A percentile compares a stretch with the other conserved stretches of the same genome.
Evolutionary conservation across 164 flowering plant species (phyloP).

Genomic region (Houttuynia cordata): DNA sequence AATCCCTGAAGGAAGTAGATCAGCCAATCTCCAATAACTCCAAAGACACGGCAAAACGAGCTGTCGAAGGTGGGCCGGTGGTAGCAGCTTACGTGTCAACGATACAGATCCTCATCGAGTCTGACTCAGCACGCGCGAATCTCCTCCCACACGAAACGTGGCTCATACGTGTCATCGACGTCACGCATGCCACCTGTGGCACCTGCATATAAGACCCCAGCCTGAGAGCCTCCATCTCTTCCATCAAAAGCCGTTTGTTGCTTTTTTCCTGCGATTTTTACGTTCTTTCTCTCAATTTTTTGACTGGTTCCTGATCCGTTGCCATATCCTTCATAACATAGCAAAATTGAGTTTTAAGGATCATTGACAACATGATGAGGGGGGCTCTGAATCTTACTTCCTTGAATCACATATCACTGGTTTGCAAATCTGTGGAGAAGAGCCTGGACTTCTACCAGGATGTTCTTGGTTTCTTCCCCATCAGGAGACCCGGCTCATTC

Average conservation of each 20-base stretch:
- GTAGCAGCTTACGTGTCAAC: not conserved
- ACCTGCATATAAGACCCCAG: not conserved
- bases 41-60: no score
- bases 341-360: not conserved
- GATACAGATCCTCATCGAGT: not conserved
- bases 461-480: slow-evolving; percentile 58
- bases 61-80: no score
- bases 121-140: not conserved
- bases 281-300: not conserved
- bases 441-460: slow-evolving; percentile 51
- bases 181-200: not conserved
- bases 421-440: slow-evolving; percentile 48
- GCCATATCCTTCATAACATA: not conserved
- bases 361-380: not conserved
- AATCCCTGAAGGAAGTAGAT: no score
- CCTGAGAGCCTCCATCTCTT: not conserved
- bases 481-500: slow-evolving; percentile 69
- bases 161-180: not conserved
- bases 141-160: not conserved
- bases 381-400: slow-evolving; percentile 28
- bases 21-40: no score
- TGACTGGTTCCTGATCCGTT: not conserved
- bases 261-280: no score
- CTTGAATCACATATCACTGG: slow-evolving; percentile 60
- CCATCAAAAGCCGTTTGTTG: no score